Evolutionary conservation across 371 early-diverging fungal genomes (phyloP).

Genomic region (Basidiobolus meristosporus): DNA sequence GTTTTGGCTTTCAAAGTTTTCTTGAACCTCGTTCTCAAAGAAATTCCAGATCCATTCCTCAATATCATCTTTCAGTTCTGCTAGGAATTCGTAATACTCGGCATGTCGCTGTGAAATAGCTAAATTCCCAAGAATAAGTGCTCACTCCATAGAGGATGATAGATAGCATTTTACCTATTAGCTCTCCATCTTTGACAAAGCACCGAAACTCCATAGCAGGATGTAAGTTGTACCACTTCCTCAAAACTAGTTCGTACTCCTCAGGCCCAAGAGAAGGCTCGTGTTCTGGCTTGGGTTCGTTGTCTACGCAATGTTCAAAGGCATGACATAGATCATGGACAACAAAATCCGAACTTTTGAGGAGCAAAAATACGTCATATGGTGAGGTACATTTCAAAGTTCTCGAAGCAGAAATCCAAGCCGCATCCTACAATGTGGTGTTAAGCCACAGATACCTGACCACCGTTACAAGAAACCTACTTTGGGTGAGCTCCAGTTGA

Average conservation of each 20-base stretch:
- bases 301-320: constrained; percentile 27
- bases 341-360: constrained; percentile 81
- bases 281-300: not conserved
- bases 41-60: constrained; percentile 32
- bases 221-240: constrained; percentile 67
- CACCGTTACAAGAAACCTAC: constrained; percentile 9
- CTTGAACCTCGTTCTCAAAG: constrained; percentile 33
- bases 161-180: constrained; percentile 25
- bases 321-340: constrained; percentile 69
- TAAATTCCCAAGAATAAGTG: constrained; percentile 3
- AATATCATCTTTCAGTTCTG: constrained; percentile 27
- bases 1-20: constrained; percentile 23
- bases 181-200: constrained; percentile 46
- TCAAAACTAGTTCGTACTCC: constrained; percentile 37
- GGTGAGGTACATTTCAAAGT: constrained; percentile 54
- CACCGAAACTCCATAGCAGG: constrained; percentile 88
- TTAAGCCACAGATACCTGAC: not conserved
- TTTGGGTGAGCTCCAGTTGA: constrained; percentile 86
- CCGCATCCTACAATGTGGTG: constrained; percentile 42
- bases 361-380: constrained; percentile 62
- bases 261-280: constrained; percentile 2
- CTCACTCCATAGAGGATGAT: constrained; percentile 1
- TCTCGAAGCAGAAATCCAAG: constrained; percentile 68
- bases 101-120: constrained; percentile 49
- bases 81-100: constrained; percentile 57